Evolutionary conservation across 2,329 filamentous ascomycete genomes (phyloP).

Genomic region (Diaporthe sp.): DNA sequence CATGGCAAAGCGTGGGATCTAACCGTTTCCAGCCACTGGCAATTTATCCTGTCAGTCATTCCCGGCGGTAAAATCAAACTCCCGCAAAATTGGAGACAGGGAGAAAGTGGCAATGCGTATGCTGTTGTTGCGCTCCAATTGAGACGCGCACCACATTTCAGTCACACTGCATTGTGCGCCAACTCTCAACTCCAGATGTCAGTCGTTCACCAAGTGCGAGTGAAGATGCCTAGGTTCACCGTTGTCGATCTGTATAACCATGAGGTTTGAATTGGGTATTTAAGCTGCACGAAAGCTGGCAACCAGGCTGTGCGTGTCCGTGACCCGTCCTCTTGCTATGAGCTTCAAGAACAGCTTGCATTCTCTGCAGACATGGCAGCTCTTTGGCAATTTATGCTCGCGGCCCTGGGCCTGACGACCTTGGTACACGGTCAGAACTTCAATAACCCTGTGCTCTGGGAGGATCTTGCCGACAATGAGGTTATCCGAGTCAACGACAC

Average conservation of each 20-base stretch:
- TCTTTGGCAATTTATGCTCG: background rate
- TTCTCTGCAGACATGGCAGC: background rate
- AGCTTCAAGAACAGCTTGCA: background rate
- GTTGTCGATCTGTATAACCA: background rate
- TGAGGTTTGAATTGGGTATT: background rate
- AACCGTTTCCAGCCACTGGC: background rate
- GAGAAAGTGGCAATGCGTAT: background rate
- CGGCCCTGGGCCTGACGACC: background rate
- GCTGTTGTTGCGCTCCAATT: conserved; percentile 4
- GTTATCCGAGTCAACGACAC: background rate
- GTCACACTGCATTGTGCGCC: background rate
- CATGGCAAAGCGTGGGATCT: background rate
- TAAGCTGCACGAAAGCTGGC: background rate
- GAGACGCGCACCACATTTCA: background rate
- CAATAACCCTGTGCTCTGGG: background rate
- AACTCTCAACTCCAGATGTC: background rate
- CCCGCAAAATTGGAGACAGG: background rate
- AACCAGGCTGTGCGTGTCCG: background rate
- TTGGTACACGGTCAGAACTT: background rate
- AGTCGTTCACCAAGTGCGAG: background rate
- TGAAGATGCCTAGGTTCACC: background rate
- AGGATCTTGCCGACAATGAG: conserved; percentile 6
- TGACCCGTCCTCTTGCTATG: background rate
- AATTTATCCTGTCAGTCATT: background rate
- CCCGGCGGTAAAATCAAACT: background rate